Evolutionary conservation across 2,329 filamentous ascomycete species (phyloP).

Genomic region (Colletotrichum sojae): DNA sequence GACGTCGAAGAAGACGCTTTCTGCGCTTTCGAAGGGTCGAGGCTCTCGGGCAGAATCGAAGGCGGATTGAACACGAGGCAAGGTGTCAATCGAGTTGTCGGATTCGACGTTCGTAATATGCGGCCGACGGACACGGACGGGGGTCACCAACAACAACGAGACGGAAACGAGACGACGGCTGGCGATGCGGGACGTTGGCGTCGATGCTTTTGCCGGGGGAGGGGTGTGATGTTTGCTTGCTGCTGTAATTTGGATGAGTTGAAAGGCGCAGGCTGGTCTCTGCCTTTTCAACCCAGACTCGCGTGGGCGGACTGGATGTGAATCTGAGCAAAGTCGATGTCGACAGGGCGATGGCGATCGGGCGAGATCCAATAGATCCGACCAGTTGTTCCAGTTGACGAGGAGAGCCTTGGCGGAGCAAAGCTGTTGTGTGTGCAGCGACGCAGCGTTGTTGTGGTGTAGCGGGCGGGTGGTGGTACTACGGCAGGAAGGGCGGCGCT

Average conservation of each 20-base stretch:
- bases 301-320: conserved; percentile 4
- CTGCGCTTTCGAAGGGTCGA: conserved; percentile 32
- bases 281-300: conserved; percentile 28
- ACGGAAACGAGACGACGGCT: conserved; percentile 16
- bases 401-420: conserved; percentile 8
- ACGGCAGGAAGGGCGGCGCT: conserved; percentile 3
- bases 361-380: conserved; percentile 26
- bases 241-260: background rate
- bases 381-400: conserved; percentile 7
- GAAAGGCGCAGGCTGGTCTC: conserved; percentile 22
- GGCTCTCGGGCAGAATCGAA: conserved; percentile 37
- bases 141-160: too few species aligned
- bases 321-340: conserved; percentile 6
- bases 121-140: too few species aligned
- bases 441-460: too few species aligned
- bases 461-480: background rate
- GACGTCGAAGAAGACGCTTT: conserved; percentile 27
- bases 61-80: conserved; percentile 29
- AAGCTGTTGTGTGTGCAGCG: background rate
- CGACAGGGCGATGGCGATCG: conserved; percentile 13
- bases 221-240: background rate
- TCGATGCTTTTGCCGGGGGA: conserved; percentile 6
- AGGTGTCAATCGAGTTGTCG: conserved; percentile 28
- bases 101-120: background rate
- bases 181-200: conserved; percentile 5